Evolutionary conservation across 2,329 filamentous ascomycete genomes (phyloP).

Genomic region (Seiridium unicorne): DNA sequence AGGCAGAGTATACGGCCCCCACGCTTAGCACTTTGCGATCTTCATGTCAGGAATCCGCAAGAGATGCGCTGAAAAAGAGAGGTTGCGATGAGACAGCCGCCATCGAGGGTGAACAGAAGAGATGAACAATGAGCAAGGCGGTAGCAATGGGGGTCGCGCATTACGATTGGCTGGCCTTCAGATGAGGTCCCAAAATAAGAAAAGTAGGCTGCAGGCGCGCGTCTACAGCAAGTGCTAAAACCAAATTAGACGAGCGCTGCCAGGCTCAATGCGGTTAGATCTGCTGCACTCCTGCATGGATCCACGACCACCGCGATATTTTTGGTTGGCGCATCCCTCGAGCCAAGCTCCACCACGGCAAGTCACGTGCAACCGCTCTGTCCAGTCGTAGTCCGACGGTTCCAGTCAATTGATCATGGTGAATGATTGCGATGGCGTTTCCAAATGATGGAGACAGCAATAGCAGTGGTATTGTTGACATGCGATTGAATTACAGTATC

Average conservation of each 20-base stretch:
- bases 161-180: slow-evolving; percentile 6
- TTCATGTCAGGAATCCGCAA: neutral
- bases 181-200: slow-evolving; percentile 7
- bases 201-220: slow-evolving; percentile 18
- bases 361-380: slow-evolving; percentile 15
- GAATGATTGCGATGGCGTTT: too few relatives aligned
- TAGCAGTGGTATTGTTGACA: too few relatives aligned
- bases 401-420: too few relatives aligned
- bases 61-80: neutral
- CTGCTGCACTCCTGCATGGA: slow-evolving; percentile 1
- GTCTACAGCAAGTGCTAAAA: slow-evolving; percentile 14
- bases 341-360: slow-evolving; percentile 10
- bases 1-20: neutral
- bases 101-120: neutral
- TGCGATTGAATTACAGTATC: too few relatives aligned
- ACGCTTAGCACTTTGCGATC: neutral
- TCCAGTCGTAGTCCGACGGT: neutral
- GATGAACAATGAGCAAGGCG: neutral
- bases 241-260: slow-evolving; percentile 9
- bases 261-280: slow-evolving; percentile 7
- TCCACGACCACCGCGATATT: neutral
- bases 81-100: neutral
- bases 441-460: too few relatives aligned
- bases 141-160: neutral
- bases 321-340: slow-evolving; percentile 1